A percentile compares a stretch with the other conserved stretches of the same genome.
phyloP scores from a whole-genome alignment of 2,329 filamentous ascomycete species.

The Onygena corvina region DNA sequence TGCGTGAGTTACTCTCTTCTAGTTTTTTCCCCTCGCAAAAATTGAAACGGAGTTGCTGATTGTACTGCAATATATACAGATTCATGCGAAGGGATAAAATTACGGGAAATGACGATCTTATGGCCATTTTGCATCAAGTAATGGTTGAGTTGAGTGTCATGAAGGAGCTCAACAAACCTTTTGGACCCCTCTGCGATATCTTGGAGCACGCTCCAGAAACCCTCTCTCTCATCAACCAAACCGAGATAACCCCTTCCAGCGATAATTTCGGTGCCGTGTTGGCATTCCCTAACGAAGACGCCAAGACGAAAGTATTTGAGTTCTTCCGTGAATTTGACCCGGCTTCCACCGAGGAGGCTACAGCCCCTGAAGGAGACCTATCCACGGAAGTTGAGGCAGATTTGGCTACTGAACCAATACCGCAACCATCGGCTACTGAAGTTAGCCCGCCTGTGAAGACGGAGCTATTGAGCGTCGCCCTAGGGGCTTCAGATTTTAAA shows the following conservation, averaged over 20 bases:
- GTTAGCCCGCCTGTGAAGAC: conserved; percentile 25
- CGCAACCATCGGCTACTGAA: conserved; percentile 2
- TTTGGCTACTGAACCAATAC: conserved; percentile 1
- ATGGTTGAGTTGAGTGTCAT: conserved; percentile 45
- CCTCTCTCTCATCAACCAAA: conserved; percentile 24
- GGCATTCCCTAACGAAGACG: conserved; percentile 23
- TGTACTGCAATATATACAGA: conserved; percentile 14
- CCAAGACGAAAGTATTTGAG: conserved; percentile 24
- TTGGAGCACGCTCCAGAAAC: conserved; percentile 23
- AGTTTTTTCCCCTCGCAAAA: neutral
- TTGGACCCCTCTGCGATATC: conserved; percentile 26
- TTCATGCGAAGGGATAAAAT: conserved; percentile 30
- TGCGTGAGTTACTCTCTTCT: conserved; percentile 27
- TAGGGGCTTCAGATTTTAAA: conserved; percentile 50
- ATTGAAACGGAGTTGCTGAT: neutral
- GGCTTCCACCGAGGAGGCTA: conserved; percentile 8
- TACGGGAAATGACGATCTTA: conserved; percentile 26
- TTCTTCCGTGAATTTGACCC: conserved; percentile 24
- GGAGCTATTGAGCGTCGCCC: conserved; percentile 47
- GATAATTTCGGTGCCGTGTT: conserved; percentile 15
- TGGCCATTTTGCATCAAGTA: conserved; percentile 42
- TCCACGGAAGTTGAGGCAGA: neutral
- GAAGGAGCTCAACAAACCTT: conserved; percentile 32
- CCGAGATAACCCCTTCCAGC: conserved; percentile 21
- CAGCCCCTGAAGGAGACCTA: conserved; percentile 4